Evolutionary conservation across 768 basidiomycete species (phyloP).

Genomic region (Lyophyllum atratum): DNA sequence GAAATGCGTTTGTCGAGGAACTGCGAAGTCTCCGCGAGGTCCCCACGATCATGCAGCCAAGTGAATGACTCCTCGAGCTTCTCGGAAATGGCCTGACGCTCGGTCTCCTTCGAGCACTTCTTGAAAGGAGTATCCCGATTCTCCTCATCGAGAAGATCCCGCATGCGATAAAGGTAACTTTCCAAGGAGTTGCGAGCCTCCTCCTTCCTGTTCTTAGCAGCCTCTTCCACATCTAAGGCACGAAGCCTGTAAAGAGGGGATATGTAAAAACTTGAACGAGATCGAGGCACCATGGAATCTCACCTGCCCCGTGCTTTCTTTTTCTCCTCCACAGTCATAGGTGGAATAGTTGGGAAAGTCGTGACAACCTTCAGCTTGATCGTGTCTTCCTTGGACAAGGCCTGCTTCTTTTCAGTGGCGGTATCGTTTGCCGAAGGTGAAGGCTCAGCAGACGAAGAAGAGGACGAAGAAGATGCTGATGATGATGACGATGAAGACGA

Average conservation of each 20-base stretch:
- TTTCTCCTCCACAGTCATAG: conserved; percentile 81
- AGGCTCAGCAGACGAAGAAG: conserved; percentile 36
- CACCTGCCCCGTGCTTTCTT: conserved; percentile 72
- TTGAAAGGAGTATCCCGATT: conserved; percentile 74
- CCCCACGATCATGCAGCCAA: conserved; percentile 87
- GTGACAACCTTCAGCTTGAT: conserved; percentile 67
- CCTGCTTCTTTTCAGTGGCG: conserved; percentile 37
- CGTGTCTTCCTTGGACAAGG: conserved; percentile 54
- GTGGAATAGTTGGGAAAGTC: conserved; percentile 66
- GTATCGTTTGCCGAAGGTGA: conserved; percentile 33
- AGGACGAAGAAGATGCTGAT: conserved; percentile 31
- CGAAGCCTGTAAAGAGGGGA: no score
- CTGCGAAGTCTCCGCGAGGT: conserved; percentile 75
- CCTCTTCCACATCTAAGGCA: conserved; percentile 76
- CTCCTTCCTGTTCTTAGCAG: conserved; percentile 73
- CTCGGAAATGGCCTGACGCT: conserved; percentile 65
- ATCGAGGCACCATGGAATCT: conserved; percentile 17
- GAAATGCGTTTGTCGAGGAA: conserved; percentile 75
- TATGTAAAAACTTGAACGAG: background rate
- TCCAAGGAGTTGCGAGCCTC: conserved; percentile 93
- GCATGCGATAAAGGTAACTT: conserved; percentile 88
- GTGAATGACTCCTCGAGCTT: conserved; percentile 72
- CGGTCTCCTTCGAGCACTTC: conserved; percentile 76
- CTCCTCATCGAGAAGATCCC: conserved; percentile 76
- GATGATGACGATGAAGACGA: conserved; percentile 26